These are phyloP conservation scores for Monilinia polystroma DNA, from an alignment of 2,329 filamentous ascomycete species.

Conservation along the genomic window DNA sequence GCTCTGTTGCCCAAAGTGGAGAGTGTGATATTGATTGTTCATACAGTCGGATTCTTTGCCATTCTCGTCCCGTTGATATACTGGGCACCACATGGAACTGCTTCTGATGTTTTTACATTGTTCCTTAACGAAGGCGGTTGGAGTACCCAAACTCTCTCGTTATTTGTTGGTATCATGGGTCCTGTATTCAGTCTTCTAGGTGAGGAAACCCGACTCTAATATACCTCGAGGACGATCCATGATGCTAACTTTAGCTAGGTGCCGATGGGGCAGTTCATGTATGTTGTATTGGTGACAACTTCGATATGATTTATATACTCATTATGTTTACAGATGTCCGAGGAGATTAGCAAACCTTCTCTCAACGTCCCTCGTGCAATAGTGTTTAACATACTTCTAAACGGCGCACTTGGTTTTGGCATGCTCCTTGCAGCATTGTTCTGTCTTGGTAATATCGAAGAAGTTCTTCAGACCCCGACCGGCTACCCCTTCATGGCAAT, in stretches of 20 bases:
- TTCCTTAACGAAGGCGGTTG: constrained; percentile 40
- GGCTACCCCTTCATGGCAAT: constrained; percentile 51
- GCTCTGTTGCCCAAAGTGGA: constrained; percentile 45
- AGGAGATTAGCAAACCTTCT: constrained; percentile 18
- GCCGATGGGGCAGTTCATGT: constrained; percentile 18
- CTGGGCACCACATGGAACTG: constrained; percentile 27
- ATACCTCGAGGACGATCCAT: neutral
- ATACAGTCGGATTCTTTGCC: constrained; percentile 47
- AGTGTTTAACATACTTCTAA: constrained; percentile 47
- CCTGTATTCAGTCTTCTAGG: constrained; percentile 6
- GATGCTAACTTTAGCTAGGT: constrained; percentile 6
- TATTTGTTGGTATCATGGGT: constrained; percentile 36
- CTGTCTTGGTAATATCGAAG: constrained; percentile 40
- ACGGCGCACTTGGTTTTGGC: constrained; percentile 48
- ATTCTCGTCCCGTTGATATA: constrained; percentile 44
- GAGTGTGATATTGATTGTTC: constrained; percentile 45
- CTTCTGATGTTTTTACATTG: constrained; percentile 35
- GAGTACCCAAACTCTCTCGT: constrained; percentile 36
- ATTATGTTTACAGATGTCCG: constrained; percentile 11
- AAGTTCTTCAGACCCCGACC: constrained; percentile 44
- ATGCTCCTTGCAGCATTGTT: constrained; percentile 41
- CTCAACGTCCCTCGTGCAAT: constrained; percentile 36
- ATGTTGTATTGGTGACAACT: neutral
- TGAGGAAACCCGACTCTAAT: neutral
- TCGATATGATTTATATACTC: neutral